These are phyloP conservation scores for Amauroascus niger DNA, from an alignment of 2,329 filamentous ascomycete genomes.

Conservation along the genomic window DNA sequence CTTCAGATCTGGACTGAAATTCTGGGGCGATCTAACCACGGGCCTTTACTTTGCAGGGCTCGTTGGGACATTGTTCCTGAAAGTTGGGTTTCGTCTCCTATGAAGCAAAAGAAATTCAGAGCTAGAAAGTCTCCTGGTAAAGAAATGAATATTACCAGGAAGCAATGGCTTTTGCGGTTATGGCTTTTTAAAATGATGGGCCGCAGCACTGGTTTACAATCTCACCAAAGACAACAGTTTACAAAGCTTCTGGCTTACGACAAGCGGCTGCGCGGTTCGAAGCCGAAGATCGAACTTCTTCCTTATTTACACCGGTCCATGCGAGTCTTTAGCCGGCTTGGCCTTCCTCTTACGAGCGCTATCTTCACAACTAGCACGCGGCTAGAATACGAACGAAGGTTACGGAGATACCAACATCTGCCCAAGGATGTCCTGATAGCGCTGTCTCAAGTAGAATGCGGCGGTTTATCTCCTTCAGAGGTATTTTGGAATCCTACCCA, in stretches of 20 bases:
- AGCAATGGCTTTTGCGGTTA: conserved; percentile 8
- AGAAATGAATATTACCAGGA: not conserved
- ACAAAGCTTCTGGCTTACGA: conserved; percentile 2
- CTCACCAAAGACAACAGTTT: not conserved
- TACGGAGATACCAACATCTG: not conserved
- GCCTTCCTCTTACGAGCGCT: not conserved
- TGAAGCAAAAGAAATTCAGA: not conserved
- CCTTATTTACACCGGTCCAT: not conserved
- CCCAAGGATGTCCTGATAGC: not conserved
- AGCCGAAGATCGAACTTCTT: not conserved
- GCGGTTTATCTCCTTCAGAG: not conserved
- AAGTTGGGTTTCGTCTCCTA: not conserved
- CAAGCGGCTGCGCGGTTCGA: not conserved
- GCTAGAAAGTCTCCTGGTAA: not conserved
- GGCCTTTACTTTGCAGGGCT: not conserved
- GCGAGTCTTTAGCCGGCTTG: not conserved
- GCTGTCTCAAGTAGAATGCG: not conserved
- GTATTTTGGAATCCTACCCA: not conserved
- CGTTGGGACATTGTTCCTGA: not conserved
- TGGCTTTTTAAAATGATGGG: conserved; percentile 12
- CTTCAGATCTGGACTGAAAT: conserved; percentile 28
- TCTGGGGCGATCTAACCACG: not conserved
- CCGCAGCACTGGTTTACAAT: not conserved
- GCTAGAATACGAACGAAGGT: not conserved
- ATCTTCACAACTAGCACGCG: not conserved